A percentile compares a stretch with the other conserved stretches of the same genome.
phyloP scores from a whole-genome alignment of 1,284 basidiomycete genomes.

The Mixia osmundae region DNA sequence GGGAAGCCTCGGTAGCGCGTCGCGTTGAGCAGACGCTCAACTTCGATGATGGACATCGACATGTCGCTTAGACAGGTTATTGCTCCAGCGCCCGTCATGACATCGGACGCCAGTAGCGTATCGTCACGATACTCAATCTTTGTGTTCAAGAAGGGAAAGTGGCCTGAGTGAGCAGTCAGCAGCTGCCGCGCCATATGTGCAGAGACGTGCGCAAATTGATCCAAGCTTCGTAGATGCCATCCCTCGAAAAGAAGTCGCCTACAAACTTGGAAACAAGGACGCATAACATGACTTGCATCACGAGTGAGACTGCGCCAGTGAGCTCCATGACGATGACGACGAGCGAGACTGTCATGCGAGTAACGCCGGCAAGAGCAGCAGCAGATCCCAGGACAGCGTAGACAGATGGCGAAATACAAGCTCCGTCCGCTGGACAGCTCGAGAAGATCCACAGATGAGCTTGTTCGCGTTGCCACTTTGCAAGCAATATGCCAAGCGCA shows the following conservation, averaged over 20 bases:
- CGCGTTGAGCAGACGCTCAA: slow-evolving; percentile 10
- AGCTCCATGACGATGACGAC: slow-evolving; percentile 94
- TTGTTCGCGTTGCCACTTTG: slow-evolving; percentile 45
- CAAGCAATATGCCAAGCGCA: slow-evolving; percentile 61
- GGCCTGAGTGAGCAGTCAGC: too few species aligned
- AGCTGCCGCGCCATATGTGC: too few species aligned
- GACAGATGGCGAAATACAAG: slow-evolving; percentile 53
- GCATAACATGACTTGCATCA: slow-evolving; percentile 83
- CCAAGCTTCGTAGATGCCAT: slow-evolving; percentile 19
- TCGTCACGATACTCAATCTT: slow-evolving; percentile 40
- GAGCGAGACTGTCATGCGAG: slow-evolving; percentile 38
- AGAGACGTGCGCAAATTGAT: slow-evolving; percentile 22
- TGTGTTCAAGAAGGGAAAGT: slow-evolving; percentile 45
- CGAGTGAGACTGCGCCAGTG: slow-evolving; percentile 80
- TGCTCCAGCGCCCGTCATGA: too few species aligned
- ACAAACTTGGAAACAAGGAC: slow-evolving; percentile 59
- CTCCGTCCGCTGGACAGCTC: slow-evolving; percentile 36
- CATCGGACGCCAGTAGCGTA: slow-evolving; percentile 35
- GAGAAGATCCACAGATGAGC: slow-evolving; percentile 41
- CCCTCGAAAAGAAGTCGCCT: slow-evolving; percentile 14
- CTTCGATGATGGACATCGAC: slow-evolving; percentile 4
- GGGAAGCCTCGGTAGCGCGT: slow-evolving; percentile 62
- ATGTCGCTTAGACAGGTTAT: too few species aligned
- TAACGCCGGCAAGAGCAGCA: slow-evolving; percentile 55
- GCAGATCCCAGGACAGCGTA: slow-evolving; percentile 63